Base-by-base conservation (phyloP, 305 asterid genomes). In the Rubia tinctorum region DNA sequence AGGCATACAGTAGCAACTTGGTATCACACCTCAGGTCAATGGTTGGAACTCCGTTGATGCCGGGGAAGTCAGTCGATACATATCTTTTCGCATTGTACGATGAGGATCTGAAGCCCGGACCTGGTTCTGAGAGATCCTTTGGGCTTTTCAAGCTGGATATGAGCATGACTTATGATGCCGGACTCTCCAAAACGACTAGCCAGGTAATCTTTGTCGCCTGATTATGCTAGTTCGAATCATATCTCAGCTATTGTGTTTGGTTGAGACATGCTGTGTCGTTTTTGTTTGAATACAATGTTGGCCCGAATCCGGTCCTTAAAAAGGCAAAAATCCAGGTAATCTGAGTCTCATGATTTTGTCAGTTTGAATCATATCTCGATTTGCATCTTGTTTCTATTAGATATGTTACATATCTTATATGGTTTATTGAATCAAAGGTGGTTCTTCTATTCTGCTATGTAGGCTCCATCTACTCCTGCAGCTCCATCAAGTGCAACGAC, bases 21-120 rank as follows among this genome's bases (percentile, higher is more conserved):
- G 74, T 90, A 45, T 75, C 89, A 17, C 91, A 84, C 62, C 77
- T 90, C 74, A 87, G 87, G 68, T 88, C 95, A 4, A 77, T 79
- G 88, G 89, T 84, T 4, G 95, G 96, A 55, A 90, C 95, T 63
- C 96, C 96, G 3, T 76, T 90, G 83, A 90, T 90, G 96, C 95
- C 95, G 0, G 95, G 88, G 11, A 84, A 77, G 77, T 88, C 96
- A 8, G 78, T 87, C 30, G 92, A 87, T 15, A 87, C 92, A 7
- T 88, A 87, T 74, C 92, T 90, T 20, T 90, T 90, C 69, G 92
- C 96, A 1, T 45, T 88, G 71, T 90, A 86, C 53, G 92, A 90
- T 56, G 96, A 90, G 62, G 80, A 88, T 81, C 83, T 78, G 73
- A 90, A 90, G 86, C 89, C 89, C 30, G 95, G 95, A 53, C 92